Base-by-base conservation (phyloP, 2,329 filamentous ascomycete genomes). In the Clonostachys rhizophaga region DNA sequence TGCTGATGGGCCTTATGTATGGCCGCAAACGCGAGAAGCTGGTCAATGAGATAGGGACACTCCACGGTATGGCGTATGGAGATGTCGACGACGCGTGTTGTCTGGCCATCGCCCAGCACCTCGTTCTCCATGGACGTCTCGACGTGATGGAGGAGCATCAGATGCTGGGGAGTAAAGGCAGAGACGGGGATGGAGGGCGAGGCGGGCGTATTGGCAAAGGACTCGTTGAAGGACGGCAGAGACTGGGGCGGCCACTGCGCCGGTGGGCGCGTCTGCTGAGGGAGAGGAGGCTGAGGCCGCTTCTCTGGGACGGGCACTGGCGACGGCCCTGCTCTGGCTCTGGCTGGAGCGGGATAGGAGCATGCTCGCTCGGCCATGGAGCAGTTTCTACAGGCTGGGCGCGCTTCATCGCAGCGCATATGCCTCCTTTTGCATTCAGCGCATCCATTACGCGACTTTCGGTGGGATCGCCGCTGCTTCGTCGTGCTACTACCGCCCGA, bases 41-140 rank as follows among this genome's bases (percentile, higher is more conserved):
- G 64, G 47, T 77, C 71, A 50, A 77, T 67, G 5, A 75, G 63
- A 46, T 71, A 77, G 2, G 70, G 74, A 4, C 61, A 59, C 33
- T 60, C 53, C 7, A 64, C 50, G 9, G 64, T 63, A 43, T 63
- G 57, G 14, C 54, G 58, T 24, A 68, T 51, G 42, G 58, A 58
- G 33, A 70, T 54, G 34, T 63, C 56, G n/a, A 64, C 37, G 40
- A 66, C 49, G 30, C 51, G 48, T 13, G 56, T 49, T 9, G 50
- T 53, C 42, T 52, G 54, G 17, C 47, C 56, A 16, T 44, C 46
- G 43, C 52, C 50, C 14, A 56, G 43, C 13, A 57, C 52, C 43
- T 58, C 51, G 17, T 54, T 48, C 16, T 49, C 41, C 51, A 63
- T 56, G 33, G 50, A 45, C 8, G 53, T 58, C 24, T 59, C 55